Base-by-base conservation (phyloP, 192 early-diverging fungal genomes). In the Gamsiella multidivaricata region DNA sequence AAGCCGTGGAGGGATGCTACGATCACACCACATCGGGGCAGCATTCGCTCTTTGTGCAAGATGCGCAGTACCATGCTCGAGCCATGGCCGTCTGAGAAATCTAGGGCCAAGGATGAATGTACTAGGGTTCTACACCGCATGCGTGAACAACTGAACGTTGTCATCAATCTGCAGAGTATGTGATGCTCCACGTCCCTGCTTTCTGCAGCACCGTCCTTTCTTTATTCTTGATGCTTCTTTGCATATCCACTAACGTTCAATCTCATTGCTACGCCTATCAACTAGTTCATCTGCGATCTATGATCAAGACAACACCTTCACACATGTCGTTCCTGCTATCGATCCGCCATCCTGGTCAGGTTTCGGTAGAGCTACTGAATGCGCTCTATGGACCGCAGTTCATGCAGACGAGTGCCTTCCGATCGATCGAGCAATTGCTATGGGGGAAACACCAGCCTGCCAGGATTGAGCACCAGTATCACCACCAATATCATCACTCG, bases 141-240 rank as follows among this genome's bases (percentile, higher is more conserved):
- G 74, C 74, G 74, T 8, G 74, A 78, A 36, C 74, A 78, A 29
- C 39, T 78, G 28, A 78, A 78, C n/a, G 63, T 78, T 5, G 74
- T 78, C 14, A 78, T 78, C 23, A 78, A 78, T 20, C 25, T 78
- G 4, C 74, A 78, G 26, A 78, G 65, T 69, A 78, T 0, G 65
- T 43, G n/a, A n/a, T n/a, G n/a, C n/a, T n/a, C n/a, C n/a, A n/a
- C 39, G 7, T 41, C 39, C 14, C 39, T 41, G 8, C 39, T 41
- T 41, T n/a, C n/a, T n/a, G n/a, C n/a, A n/a, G n/a, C n/a, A n/a
- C n/a, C 39, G 39, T 41, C 39, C 39, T 5, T 31, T 22, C 10
- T 42, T 59, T 28, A 33, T 31, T 69, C 3, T 34, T 37, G 25
- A 12, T 22, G 25, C 2, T 18, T 11, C 37, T 61, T 12, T 20